These are phyloP conservation scores for Trichophyton rubrum DNA, from an alignment of 2,329 filamentous ascomycete genomes.

Conservation along the genomic window DNA sequence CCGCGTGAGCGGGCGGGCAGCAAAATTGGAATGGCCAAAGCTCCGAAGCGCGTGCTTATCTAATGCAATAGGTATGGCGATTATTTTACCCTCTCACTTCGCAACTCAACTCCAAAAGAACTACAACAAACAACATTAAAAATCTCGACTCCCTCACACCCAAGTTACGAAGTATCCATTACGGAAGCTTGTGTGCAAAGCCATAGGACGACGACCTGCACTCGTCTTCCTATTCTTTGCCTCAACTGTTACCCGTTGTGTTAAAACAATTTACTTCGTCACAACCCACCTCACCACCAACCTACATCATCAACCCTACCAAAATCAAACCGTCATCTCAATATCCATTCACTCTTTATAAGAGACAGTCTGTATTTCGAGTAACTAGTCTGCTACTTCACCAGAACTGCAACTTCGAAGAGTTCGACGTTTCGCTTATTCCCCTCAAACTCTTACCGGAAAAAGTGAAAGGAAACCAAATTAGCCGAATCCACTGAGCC, in stretches of 20 bases:
- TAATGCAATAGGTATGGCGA: neutral
- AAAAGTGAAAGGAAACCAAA: neutral
- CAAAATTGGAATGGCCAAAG: neutral
- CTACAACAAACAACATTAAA: conserved; percentile 4
- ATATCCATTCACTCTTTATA: neutral
- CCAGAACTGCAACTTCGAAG: no score
- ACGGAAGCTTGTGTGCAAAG: conserved; percentile 13
- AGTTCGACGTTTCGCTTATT: neutral
- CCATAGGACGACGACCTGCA: conserved; percentile 30
- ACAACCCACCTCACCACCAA: conserved; percentile 8
- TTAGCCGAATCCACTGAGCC: neutral
- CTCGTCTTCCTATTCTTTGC: conserved; percentile 23
- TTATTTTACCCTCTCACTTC: conserved; percentile 2
- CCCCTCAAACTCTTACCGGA: neutral
- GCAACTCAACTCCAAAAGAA: neutral
- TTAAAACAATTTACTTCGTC: neutral
- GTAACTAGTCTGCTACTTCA: neutral
- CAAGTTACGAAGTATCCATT: neutral
- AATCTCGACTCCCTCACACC: conserved; percentile 5
- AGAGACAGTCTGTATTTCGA: neutral
- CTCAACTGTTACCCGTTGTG: conserved; percentile 1
- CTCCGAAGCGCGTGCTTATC: neutral
- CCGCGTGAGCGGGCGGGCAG: conserved; percentile 4
- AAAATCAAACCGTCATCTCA: neutral
- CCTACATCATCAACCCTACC: neutral